A percentile compares a stretch with the other conserved stretches of the same genome.
Evolutionary conservation across 306 rosid genomes (phyloP).

Genomic region (Rosa persica): DNA sequence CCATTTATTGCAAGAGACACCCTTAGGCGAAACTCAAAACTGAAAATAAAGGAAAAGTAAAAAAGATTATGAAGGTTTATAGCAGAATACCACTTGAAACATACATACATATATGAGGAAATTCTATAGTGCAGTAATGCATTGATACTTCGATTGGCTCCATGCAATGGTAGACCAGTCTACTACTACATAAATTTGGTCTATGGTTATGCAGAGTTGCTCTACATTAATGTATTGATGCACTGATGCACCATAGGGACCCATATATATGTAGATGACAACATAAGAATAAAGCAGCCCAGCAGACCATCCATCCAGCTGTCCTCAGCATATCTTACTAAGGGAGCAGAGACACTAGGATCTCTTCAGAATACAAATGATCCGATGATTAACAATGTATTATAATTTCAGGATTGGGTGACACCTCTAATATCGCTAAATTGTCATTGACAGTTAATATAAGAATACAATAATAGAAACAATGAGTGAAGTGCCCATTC

Average conservation of each 20-base stretch:
- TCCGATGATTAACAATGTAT: neutral
- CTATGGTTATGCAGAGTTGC: neutral
- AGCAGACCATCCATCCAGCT: neutral
- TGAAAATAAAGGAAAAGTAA: constrained; percentile 29
- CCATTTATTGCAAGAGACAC: constrained; percentile 63
- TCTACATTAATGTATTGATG: neutral
- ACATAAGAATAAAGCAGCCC: neutral
- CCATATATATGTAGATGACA: neutral
- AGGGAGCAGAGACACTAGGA: neutral
- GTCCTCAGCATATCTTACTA: neutral
- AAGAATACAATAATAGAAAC: neutral
- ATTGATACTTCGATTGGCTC: neutral
- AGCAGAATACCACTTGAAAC: constrained; percentile 20
- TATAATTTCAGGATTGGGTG: neutral
- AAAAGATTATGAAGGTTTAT: neutral
- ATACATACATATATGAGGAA: neutral
- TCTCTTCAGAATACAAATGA: neutral
- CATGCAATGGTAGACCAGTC: neutral
- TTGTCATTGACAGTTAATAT: neutral
- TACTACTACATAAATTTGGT: neutral
- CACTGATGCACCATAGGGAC: neutral
- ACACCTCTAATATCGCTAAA: neutral
- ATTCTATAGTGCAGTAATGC: neutral
- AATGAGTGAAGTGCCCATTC: neutral
- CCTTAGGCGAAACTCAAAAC: constrained; percentile 88